These are phyloP conservation scores for Fagus sylvatica DNA, from an alignment of 306 rosid species.

Conservation along the genomic window DNA sequence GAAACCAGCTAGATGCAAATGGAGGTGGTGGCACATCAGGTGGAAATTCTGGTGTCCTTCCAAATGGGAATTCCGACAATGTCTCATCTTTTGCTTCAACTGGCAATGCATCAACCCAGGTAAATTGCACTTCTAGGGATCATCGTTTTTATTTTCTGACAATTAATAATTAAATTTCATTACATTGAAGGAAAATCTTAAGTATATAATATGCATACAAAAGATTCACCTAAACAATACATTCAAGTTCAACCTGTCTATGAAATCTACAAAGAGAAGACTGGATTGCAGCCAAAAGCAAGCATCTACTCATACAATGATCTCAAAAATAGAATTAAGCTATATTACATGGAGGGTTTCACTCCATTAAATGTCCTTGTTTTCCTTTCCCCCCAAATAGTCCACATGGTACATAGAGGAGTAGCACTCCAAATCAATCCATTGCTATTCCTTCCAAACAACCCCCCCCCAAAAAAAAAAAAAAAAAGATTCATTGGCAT, in stretches of 20 bases:
- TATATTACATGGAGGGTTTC: background rate
- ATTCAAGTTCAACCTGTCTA: background rate
- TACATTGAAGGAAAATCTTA: no score
- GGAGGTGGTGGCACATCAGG: conserved; percentile 58
- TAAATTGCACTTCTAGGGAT: conserved; percentile 24
- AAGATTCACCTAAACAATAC: background rate
- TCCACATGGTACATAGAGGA: background rate
- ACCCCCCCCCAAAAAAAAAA: no score
- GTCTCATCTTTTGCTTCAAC: conserved; percentile 57
- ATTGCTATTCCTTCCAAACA: no score
- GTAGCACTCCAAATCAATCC: no score
- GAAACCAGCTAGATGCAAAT: conserved; percentile 60
- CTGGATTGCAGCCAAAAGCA: background rate
- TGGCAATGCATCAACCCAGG: conserved; percentile 70
- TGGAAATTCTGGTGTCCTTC: conserved; percentile 57
- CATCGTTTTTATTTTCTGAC: background rate
- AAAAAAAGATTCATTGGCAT: no score
- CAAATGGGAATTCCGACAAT: conserved; percentile 70
- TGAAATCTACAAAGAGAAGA: background rate
- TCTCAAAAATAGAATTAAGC: background rate
- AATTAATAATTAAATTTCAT: no score
- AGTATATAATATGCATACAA: background rate
- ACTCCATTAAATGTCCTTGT: background rate
- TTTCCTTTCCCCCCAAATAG: background rate
- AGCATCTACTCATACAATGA: background rate